Base-by-base conservation (phyloP, 306 rosid species). In the Fragaria vesca region DNA sequence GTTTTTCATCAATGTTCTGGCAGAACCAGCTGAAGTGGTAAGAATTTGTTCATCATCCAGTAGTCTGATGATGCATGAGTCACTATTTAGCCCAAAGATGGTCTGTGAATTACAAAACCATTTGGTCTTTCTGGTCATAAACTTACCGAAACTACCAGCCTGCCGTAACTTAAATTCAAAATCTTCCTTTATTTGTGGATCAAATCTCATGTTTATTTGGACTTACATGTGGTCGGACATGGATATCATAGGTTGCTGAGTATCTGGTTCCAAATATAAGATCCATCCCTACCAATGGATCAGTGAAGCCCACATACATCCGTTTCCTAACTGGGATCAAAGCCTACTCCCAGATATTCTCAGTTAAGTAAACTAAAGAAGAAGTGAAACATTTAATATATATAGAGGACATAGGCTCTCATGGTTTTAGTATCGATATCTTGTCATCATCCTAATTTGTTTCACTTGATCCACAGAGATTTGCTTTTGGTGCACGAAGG, bases 21-120 rank as follows among this genome's bases (percentile, higher is more conserved):
- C 98, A 63, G 98, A 94, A 73, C 97, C 98, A 72, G 90, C 98
- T 18, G 98, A 92, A 90, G 97, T 92, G 88, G 97, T 94, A 90
- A 86, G 94, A 73, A 55, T 21, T 36, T 46, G 24, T 55, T 55
- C 38, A 54, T 55, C 36, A 55, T 55, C 32, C 21, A 36, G 12
- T 30, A 65, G 76, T 71, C 72, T 84, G 12, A 66, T 60, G 12
- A 38, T 69, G 16, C 18, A 12, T 17, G 8, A 70, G 40, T 71
- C 28, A 40, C 28, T 74, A 12, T 73, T n/a, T 55, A 21, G n/a
- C 18, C n/a, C 12, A 6, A 9, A 13, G 40, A 6, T 69, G 26
- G 17, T 58, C 34, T 57, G 30, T 72, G 28, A 21, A 52, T 69
- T 40, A 57, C 67, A 47, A 66, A 42, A 21, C 46, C 21, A 71